A percentile compares a stretch with the other conserved stretches of the same genome.
These are phyloP conservation scores for Eucalyptus cladocalyx DNA, from an alignment of 345 rosid species.

Conservation along the genomic window DNA sequence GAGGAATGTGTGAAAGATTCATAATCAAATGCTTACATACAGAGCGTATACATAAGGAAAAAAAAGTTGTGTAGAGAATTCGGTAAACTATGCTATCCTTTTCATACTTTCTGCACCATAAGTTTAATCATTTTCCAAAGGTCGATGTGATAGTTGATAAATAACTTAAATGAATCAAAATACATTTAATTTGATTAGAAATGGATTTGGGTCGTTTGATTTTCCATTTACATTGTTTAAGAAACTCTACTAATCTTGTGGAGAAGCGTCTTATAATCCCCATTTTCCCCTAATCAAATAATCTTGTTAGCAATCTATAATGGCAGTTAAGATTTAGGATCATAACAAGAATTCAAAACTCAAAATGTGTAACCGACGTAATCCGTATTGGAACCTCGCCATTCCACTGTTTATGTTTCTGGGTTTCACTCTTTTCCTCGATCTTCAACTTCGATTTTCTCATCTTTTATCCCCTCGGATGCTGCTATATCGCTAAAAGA, in stretches of 20 bases:
- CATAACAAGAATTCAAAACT: neutral
- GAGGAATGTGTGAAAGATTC: neutral
- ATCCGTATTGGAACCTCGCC: neutral
- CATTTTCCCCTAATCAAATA: neutral
- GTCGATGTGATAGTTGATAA: neutral
- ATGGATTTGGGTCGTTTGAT: neutral
- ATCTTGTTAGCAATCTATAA: neutral
- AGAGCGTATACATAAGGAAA: neutral
- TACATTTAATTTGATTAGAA: neutral
- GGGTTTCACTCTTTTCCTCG: neutral
- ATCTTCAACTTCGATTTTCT: neutral
- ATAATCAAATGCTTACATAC: neutral
- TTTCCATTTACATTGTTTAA: neutral
- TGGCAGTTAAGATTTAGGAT: neutral
- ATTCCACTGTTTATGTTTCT: neutral
- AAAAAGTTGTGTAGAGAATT: neutral
- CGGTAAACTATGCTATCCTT: neutral
- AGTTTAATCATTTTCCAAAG: too few relatives aligned
- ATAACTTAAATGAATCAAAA: neutral
- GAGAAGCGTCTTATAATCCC: neutral
- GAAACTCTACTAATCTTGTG: neutral
- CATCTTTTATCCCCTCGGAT: neutral
- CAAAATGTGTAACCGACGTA: neutral
- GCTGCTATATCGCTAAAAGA: neutral
- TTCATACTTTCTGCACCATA: neutral